These are phyloP conservation scores for Lachancea fermentati DNA, from an alignment of 805 yeast species.

Conservation along the genomic window DNA sequence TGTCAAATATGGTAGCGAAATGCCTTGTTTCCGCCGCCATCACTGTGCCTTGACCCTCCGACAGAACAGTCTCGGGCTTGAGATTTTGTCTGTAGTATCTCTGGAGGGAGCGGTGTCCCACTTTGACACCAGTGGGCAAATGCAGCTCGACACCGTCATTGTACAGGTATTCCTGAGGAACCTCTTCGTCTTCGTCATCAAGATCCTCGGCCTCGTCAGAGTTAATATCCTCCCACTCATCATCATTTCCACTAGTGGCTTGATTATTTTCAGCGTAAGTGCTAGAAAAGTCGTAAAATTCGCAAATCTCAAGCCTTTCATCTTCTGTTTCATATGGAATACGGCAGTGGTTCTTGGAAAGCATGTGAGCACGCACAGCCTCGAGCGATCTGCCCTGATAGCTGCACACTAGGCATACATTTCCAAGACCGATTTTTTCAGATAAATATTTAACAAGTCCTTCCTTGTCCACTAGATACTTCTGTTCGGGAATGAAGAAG, in stretches of 20 bases:
- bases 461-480: slow-evolving; percentile 58
- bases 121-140: slow-evolving; percentile 74
- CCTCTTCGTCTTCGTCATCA: slow-evolving; percentile 25
- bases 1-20: slow-evolving; percentile 36
- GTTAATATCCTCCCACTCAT: slow-evolving; percentile 35
- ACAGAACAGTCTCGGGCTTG: slow-evolving; percentile 48
- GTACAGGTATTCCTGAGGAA: slow-evolving; percentile 41
- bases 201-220: slow-evolving; percentile 32
- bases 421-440: slow-evolving; percentile 90
- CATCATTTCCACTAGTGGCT: slow-evolving; percentile 29
- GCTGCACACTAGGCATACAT: slow-evolving; percentile 76
- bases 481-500: slow-evolving; percentile 79
- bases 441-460: slow-evolving; percentile 77
- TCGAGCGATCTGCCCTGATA: slow-evolving; percentile 82
- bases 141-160: slow-evolving; percentile 65
- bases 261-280: slow-evolving; percentile 43
- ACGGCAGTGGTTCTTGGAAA: slow-evolving; percentile 76
- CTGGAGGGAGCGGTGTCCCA: slow-evolving; percentile 81
- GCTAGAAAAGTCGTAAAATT: slow-evolving; percentile 82
- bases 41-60: slow-evolving; percentile 81
- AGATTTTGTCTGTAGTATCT: slow-evolving; percentile 74
- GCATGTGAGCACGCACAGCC: slow-evolving; percentile 89
- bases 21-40: slow-evolving; percentile 77
- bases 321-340: slow-evolving; percentile 84
- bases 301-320: slow-evolving; percentile 82